Evolutionary conservation across 78 protist species (phyloP), one percentile per base, ranked within the genome.

Genomic region (Andalucia godoyi): DNA sequence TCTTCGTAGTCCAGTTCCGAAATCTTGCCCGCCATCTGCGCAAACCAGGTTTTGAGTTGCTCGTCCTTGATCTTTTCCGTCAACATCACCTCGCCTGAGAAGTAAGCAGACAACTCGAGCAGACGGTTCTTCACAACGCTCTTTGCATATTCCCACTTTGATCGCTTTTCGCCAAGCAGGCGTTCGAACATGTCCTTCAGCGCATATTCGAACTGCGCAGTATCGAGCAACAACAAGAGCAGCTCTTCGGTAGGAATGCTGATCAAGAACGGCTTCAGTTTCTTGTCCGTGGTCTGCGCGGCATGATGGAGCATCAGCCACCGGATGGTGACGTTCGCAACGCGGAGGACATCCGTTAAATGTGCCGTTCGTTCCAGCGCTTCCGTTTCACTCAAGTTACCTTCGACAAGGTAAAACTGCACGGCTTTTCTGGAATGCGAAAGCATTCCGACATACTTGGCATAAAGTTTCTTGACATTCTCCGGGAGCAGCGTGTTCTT

Each of bases 321-420:
- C 13, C 96, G 85, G 32, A 96, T 61, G 6, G 95, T 72, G 34
- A 85, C 93, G 81, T 96, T 96, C 67, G 84, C 62, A 21, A 75
- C 43, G 40, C 99, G 72, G 17, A 81, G 4, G 21, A 77, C n/a
- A 47, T 80, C 50, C n/a, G n/a, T n/a, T n/a, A n/a, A n/a, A n/a
- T n/a, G n/a, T n/a, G n/a, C n/a, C n/a, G n/a, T n/a, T n/a, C n/a
- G n/a, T 34, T 92, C 93, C 10, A 93, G 57, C 4, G 90, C 87
- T 33, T 72, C 82, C 12, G 81, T 88, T 42, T 92, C 80, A 21
- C 8, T 51, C 52, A 76, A 30, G 9, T 73, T 62, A 5, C 78
- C 79, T 70, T 77, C 94, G 37, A 58, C 61, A 37, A 89, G 77
- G 57, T 45, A 70, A 0, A 49, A 62, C 6, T 5, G 21, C 9